These are phyloP conservation scores for Aspergillus cavernicola DNA, from an alignment of 495 filamentous ascomycete genomes.

Conservation along the genomic window DNA sequence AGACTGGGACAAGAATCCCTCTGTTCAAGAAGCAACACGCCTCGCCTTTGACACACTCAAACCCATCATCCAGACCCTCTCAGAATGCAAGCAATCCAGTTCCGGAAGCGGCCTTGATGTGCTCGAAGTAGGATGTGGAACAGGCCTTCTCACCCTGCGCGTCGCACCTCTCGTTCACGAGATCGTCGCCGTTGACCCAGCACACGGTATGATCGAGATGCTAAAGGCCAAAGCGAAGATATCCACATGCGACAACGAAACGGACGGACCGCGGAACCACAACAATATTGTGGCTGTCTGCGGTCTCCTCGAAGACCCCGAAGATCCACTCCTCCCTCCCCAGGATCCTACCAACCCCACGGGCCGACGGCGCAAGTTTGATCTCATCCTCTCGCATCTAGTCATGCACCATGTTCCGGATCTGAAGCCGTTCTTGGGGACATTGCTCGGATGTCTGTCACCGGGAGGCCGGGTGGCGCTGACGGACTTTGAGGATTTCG, in stretches of 20 bases:
- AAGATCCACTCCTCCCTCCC: conserved; percentile 26
- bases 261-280: conserved; percentile 2
- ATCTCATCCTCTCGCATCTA: conserved; percentile 48
- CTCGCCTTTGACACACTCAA: conserved; percentile 16
- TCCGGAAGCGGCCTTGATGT: conserved; percentile 27
- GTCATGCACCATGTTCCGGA: conserved; percentile 53
- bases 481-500: conserved; percentile 58
- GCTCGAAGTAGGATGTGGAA: conserved; percentile 57
- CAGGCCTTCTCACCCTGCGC: conserved; percentile 48
- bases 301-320: conserved; percentile 30
- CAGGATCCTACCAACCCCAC: not conserved
- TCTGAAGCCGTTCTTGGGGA: conserved; percentile 33
- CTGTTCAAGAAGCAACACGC: conserved; percentile 16
- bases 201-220: conserved; percentile 51
- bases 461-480: conserved; percentile 43
- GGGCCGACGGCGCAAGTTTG: conserved; percentile 30
- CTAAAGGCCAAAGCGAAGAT: conserved; percentile 35
- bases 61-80: conserved; percentile 7
- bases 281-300: conserved; percentile 22
- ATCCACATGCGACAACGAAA: too few species aligned
- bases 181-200: conserved; percentile 43
- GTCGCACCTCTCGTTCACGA: conserved; percentile 41
- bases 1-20: conserved; percentile 20
- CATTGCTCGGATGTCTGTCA: conserved; percentile 39
- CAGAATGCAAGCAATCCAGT: not conserved